These are phyloP conservation scores for Gaultheria prostrata DNA, from an alignment of 148 eudicot genomes.

Conservation along the genomic window DNA sequence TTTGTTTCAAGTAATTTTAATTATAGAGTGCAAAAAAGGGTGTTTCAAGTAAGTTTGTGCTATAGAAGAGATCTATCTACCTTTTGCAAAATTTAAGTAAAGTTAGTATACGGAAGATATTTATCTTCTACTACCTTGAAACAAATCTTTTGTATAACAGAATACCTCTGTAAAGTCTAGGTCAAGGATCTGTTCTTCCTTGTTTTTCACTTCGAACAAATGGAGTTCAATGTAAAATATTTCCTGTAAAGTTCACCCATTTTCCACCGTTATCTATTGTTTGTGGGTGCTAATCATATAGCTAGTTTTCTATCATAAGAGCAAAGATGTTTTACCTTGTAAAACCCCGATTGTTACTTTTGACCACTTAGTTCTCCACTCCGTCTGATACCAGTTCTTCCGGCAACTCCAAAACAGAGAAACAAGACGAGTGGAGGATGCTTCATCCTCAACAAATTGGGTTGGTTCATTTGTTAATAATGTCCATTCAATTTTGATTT, in stretches of 20 bases:
- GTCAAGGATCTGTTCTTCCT: background rate
- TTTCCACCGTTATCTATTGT: background rate
- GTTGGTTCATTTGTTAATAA: background rate
- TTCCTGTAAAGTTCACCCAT: background rate
- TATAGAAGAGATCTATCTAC: background rate
- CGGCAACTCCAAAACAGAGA: no score
- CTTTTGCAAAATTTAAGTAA: background rate
- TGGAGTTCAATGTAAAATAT: background rate
- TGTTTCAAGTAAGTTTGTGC: background rate
- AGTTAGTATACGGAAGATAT: background rate
- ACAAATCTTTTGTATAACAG: background rate
- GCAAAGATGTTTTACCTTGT: background rate
- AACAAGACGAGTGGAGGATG: no score
- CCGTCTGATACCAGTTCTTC: no score
- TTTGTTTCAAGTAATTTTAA: background rate
- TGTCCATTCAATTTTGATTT: background rate
- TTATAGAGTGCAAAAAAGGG: background rate
- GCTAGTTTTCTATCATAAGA: background rate
- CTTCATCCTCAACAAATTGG: background rate
- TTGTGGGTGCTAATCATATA: background rate
- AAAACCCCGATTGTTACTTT: background rate
- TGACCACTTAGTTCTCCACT: background rate
- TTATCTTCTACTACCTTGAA: background rate
- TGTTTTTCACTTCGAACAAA: background rate
- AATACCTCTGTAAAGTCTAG: background rate